Base-by-base conservation (phyloP, 1,284 basidiomycete genomes). In the Cryptococcus hybrid region DNA sequence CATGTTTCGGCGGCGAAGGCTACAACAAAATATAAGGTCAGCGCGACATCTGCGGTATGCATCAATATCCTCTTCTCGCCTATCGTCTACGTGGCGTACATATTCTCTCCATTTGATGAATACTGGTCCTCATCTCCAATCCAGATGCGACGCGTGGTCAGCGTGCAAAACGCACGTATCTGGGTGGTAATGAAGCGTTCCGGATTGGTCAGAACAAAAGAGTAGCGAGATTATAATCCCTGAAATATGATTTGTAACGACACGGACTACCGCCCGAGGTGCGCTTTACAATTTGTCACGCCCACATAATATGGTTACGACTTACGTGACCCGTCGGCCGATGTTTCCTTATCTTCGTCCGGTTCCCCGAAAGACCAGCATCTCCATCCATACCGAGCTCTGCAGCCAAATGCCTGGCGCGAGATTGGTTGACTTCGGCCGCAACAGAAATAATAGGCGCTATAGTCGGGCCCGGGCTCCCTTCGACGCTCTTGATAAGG, bases 281-380 rank as follows among this genome's bases (percentile, higher is more conserved):
- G 46, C 30, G 12, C 18, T 47, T 47, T 30, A 12, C 34, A 18
- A 47, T 47, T 30, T 11, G 47, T 7, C n/a, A 35, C n/a, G 13
- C 2, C 5, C 47, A 13, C 47, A 30, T 34, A 12, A 47, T 13
- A 7, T 12, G 9, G 6, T 47, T 47, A 34, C 13, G 15, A 24
- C 18, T 34, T 3, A 12, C 18, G 18, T 24, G 6, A 47, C 24
- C 18, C 45, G 24, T 57, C 73, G 71, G 74, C 24, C 64, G 64
- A 57, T 76, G 73, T 1, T 71, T 71, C 18, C 66, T 69, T 18
- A 52, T 53, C 39, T 54, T 61, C 60, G 18, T 53, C 60, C 35
- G 52, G 43, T 7, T 11, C 18, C 13, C 47, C 36, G 45, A 8
- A 42, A 1, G 5, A 7, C 52, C 18, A 46, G 12, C n/a, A 45